Percentiles rank a stretch among this genome's conserved stretches.
phyloP scores from a whole-genome alignment of 176 grass and related monocot genomes.

The Secale cereale region DNA sequence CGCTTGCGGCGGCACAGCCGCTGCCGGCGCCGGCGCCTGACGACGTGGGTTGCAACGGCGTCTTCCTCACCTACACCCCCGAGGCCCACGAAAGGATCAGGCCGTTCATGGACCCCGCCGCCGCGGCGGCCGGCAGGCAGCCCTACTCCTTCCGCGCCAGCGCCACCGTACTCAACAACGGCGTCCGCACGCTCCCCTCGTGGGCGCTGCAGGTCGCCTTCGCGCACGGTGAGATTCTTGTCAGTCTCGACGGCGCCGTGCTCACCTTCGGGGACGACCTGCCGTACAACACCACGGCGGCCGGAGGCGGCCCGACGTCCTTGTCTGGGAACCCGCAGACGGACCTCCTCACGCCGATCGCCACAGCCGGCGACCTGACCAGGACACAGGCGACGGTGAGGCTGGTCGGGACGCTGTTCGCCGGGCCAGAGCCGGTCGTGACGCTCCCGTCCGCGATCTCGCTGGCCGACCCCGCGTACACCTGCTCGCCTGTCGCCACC shows the following conservation, averaged over 20 bases:
- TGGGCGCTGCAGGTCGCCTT: constrained; percentile 54
- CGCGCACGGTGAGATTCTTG: constrained; percentile 58
- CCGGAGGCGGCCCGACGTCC: neutral
- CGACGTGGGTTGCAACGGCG: constrained; percentile 54
- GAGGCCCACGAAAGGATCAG: constrained; percentile 46
- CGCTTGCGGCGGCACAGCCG: neutral
- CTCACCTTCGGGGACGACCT: constrained; percentile 49
- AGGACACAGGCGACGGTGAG: constrained; percentile 34
- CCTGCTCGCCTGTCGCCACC: constrained; percentile 29
- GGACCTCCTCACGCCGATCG: constrained; percentile 70
- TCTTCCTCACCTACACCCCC: constrained; percentile 59
- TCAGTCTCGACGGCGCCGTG: constrained; percentile 41
- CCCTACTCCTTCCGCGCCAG: constrained; percentile 62
- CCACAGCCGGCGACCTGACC: constrained; percentile 52
- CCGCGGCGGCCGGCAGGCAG: constrained; percentile 19
- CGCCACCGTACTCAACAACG: constrained; percentile 60
- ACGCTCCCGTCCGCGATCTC: constrained; percentile 50
- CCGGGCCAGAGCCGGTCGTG: constrained; percentile 9
- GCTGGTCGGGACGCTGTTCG: constrained; percentile 67
- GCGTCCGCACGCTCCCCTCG: constrained; percentile 37
- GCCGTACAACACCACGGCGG: constrained; percentile 58
- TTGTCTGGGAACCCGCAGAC: constrained; percentile 70
- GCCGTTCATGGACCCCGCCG: constrained; percentile 36
- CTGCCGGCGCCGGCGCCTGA: constrained; percentile 18
- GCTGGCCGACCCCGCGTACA: constrained; percentile 55